A percentile compares a stretch with the other conserved stretches of the same genome.
These are phyloP conservation scores for Chaetomium olivaceum DNA, from an alignment of 2,329 filamentous ascomycete genomes.

Conservation along the genomic window DNA sequence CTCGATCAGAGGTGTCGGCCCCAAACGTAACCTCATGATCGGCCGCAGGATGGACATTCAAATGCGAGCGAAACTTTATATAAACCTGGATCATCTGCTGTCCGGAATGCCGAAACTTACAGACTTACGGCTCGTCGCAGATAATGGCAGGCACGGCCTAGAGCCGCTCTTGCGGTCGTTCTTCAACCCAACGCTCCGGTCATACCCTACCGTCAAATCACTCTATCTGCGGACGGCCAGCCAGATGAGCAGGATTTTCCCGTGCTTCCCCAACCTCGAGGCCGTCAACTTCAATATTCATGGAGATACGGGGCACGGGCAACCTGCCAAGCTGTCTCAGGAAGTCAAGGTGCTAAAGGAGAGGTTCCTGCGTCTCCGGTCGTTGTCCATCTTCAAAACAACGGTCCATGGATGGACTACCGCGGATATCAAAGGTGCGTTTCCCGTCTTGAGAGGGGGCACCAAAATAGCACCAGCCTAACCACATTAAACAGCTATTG, in stretches of 20 bases:
- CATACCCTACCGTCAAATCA: neutral
- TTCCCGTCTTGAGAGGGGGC: neutral
- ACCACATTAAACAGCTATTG: neutral
- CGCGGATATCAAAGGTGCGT: neutral
- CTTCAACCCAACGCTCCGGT: neutral
- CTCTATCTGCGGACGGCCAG: conserved; percentile 4
- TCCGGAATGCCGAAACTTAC: neutral
- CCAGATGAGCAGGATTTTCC: neutral
- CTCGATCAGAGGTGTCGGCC: conserved; percentile 1
- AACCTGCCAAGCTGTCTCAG: neutral
- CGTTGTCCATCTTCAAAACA: conserved; percentile 7
- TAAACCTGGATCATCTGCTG: neutral
- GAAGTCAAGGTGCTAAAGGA: neutral
- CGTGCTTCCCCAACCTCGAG: conserved; percentile 10
- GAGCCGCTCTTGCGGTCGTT: neutral
- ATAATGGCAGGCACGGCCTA: conserved; percentile 4
- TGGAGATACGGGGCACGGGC: neutral
- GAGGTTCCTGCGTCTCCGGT: neutral
- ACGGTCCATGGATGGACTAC: neutral
- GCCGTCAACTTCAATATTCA: conserved; percentile 13
- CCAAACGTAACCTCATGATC: neutral
- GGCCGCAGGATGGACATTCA: neutral
- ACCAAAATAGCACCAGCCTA: neutral
- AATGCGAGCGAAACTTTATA: neutral
- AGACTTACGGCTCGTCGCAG: neutral